Evolutionary conservation across 2,329 filamentous ascomycete genomes (phyloP).

Genomic region (Aspergillus neoniger): DNA sequence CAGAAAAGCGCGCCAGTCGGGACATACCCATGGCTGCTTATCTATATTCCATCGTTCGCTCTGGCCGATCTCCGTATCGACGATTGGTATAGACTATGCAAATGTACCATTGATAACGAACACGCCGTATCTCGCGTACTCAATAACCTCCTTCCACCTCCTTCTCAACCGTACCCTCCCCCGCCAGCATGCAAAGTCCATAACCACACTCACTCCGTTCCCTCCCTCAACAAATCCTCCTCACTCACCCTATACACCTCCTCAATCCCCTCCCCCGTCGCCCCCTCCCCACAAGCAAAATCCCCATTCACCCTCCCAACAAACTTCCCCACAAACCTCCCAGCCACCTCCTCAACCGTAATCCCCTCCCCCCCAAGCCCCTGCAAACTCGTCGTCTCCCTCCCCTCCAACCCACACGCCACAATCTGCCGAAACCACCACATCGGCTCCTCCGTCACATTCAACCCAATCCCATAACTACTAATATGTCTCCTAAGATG

Average conservation of each 20-base stretch:
- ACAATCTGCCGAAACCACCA: slow-evolving; percentile 74
- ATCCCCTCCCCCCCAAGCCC: slow-evolving; percentile 48
- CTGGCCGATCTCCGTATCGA: not conserved
- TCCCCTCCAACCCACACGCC: slow-evolving; percentile 83
- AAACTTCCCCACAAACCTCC: slow-evolving; percentile 40
- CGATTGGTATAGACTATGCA: slow-evolving; percentile 4
- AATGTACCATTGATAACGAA: slow-evolving; percentile 1
- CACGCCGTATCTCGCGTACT: not conserved
- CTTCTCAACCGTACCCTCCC: not conserved
- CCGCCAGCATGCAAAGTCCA: not conserved
- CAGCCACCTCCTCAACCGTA: slow-evolving; percentile 42
- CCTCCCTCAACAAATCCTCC: slow-evolving; percentile 29
- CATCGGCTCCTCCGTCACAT: slow-evolving; percentile 57
- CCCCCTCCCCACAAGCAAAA: slow-evolving; percentile 34
- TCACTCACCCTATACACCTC: slow-evolving; percentile 42
- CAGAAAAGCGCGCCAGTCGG: slow-evolving; percentile 6
- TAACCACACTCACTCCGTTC: not conserved
- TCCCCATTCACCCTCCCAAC: slow-evolving; percentile 41
- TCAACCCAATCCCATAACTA: slow-evolving; percentile 77
- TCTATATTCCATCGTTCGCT: not conserved
- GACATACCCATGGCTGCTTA: not conserved
- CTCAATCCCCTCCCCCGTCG: slow-evolving; percentile 40
- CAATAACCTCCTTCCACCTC: not conserved
- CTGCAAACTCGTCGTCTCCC: slow-evolving; percentile 73
- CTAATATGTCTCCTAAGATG: slow-evolving; percentile 82